These are phyloP conservation scores for Starmerella geochares DNA, from an alignment of 805 yeast genomes.

Conservation along the genomic window DNA sequence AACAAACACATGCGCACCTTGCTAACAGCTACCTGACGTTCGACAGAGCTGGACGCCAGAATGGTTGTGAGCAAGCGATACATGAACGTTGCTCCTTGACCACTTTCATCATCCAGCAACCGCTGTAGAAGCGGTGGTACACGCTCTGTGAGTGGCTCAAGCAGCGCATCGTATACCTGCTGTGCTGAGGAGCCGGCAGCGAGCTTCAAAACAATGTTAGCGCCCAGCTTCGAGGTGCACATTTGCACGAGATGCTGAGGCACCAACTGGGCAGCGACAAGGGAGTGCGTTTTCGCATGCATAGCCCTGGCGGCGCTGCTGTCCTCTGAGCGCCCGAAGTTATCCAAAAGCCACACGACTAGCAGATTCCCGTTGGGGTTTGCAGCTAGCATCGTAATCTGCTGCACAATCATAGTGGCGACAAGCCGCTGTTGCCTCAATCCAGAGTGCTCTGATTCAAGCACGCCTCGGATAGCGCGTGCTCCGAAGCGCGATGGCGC, in stretches of 20 bases:
- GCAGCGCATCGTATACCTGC: slow-evolving; percentile 52
- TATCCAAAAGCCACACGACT: slow-evolving; percentile 89
- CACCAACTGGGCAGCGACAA: slow-evolving; percentile 52
- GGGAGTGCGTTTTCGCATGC: slow-evolving; percentile 35
- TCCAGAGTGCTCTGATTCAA: slow-evolving; percentile 65
- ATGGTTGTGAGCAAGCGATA: slow-evolving; percentile 72
- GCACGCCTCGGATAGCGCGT: slow-evolving; percentile 83
- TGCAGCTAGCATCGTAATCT: slow-evolving; percentile 67
- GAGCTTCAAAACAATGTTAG: slow-evolving; percentile 65
- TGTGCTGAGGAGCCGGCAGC: slow-evolving; percentile 35
- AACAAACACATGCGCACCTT: slow-evolving; percentile 56
- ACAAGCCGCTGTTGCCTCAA: slow-evolving; percentile 60
- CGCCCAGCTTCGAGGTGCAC: slow-evolving; percentile 75
- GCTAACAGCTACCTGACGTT: slow-evolving; percentile 46
- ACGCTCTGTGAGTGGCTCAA: slow-evolving; percentile 32
- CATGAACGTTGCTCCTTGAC: slow-evolving; percentile 64
- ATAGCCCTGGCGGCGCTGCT: slow-evolving; percentile 2
- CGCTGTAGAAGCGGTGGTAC: slow-evolving; percentile 43
- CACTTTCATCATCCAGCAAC: slow-evolving; percentile 52
- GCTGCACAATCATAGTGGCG: slow-evolving; percentile 65
- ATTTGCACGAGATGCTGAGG: slow-evolving; percentile 49
- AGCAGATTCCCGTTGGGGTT: slow-evolving; percentile 82
- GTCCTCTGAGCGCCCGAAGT: slow-evolving; percentile 41
- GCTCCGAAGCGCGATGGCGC: slow-evolving; percentile 90
- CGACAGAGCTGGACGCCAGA: slow-evolving; percentile 41